These are phyloP conservation scores for Limnanthes douglasii DNA, from an alignment of 345 rosid genomes.

Conservation along the genomic window DNA sequence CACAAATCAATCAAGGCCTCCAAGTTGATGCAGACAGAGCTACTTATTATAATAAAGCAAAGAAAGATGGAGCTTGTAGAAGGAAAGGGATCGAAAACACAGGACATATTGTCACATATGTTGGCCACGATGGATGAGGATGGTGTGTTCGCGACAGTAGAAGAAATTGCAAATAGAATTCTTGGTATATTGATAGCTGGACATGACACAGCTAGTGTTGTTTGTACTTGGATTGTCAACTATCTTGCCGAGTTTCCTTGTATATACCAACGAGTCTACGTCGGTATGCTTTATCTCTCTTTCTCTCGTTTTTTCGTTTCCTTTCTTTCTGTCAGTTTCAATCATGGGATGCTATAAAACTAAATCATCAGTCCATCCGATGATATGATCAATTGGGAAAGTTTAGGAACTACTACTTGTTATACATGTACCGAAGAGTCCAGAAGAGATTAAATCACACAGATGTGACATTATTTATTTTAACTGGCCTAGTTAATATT, in stretches of 20 bases:
- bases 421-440: no score
- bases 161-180: constrained; percentile 14
- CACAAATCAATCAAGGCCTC: constrained; percentile 14
- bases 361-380: no score
- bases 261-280: constrained; percentile 14
- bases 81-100: constrained; percentile 1
- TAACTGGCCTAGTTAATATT: no score
- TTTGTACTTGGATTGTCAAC: constrained; percentile 14
- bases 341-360: no score
- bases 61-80: constrained; percentile 11
- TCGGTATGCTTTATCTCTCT: constrained; percentile 12
- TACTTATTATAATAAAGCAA: constrained; percentile 6
- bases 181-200: constrained; percentile 18
- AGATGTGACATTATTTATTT: no score
- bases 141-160: constrained; percentile 8
- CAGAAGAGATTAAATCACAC: no score
- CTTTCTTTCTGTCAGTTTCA: no score
- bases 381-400: no score
- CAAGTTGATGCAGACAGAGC: constrained; percentile 6
- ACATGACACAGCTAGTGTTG: constrained; percentile 20
- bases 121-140: constrained; percentile 5
- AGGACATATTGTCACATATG: constrained; percentile 19
- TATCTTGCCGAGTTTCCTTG: constrained; percentile 19
- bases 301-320: no score
- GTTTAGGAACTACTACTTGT: no score